Percentiles rank a stretch among this genome's conserved stretches.
Evolutionary conservation across 192 early-diverging fungal species (phyloP).

Genomic region (Backusella macrospora): DNA sequence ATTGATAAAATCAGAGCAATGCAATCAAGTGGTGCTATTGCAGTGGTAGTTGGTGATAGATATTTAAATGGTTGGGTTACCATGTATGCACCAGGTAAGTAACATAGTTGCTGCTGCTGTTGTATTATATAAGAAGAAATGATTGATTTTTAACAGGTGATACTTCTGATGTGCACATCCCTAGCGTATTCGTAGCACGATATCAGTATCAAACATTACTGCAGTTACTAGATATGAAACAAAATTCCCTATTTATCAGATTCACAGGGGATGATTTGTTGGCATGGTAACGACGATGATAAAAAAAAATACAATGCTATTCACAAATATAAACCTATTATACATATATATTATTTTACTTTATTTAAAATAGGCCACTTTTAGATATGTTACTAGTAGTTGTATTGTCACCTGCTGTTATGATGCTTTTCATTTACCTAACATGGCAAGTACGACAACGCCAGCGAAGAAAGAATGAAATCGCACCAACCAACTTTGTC

Average conservation of each 20-base stretch:
- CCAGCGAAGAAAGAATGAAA: constrained; percentile 70
- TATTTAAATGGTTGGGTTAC: constrained; percentile 77
- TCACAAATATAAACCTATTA: too few species aligned
- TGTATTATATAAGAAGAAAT: not conserved
- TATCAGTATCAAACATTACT: constrained; percentile 68
- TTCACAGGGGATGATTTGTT: constrained; percentile 50
- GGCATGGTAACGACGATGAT: constrained; percentile 34
- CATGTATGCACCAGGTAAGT: constrained; percentile 77
- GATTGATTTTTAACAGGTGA: constrained; percentile 57
- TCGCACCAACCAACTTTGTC: constrained; percentile 77
- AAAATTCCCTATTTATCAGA: constrained; percentile 32
- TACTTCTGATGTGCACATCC: constrained; percentile 84
- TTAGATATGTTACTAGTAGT: constrained; percentile 83
- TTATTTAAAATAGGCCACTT: constrained; percentile 55
- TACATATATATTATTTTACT: not conserved
- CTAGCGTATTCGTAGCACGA: constrained; percentile 86
- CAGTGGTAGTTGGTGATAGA: constrained; percentile 88
- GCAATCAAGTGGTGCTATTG: constrained; percentile 83
- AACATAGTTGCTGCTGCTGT: not conserved
- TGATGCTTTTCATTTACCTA: constrained; percentile 76
- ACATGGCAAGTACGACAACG: constrained; percentile 74
- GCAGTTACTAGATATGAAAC: constrained; percentile 22
- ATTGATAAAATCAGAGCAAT: constrained; percentile 89
- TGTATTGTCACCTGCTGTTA: constrained; percentile 78
- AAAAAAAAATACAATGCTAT: too few species aligned